phyloP scores from a whole-genome alignment of 345 rosid species.

The Eutrema yunnanense region DNA sequence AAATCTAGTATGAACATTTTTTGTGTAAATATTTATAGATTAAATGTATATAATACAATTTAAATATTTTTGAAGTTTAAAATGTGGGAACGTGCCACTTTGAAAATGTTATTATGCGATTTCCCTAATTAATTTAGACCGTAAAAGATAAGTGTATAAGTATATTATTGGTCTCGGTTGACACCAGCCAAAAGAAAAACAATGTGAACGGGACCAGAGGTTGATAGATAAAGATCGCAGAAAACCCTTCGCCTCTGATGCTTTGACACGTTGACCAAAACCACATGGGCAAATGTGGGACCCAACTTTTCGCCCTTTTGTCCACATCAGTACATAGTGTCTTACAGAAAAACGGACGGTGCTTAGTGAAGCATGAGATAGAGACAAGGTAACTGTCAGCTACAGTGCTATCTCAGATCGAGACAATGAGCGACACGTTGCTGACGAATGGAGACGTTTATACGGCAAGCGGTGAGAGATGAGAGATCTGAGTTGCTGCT shows the following conservation, averaged over 20 bases:
- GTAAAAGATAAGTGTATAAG: constrained; percentile 14
- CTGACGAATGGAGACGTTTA: constrained; percentile 10
- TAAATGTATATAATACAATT: too few species aligned
- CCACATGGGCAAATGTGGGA: constrained; percentile 14
- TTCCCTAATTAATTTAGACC: not conserved
- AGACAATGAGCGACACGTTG: constrained; percentile 22
- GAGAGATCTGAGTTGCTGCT: not conserved
- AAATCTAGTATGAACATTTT: too few species aligned
- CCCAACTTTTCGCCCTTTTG: not conserved
- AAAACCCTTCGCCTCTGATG: not conserved
- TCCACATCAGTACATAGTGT: constrained; percentile 2
- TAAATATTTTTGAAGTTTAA: too few species aligned
- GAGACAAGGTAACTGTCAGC: constrained; percentile 20
- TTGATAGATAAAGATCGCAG: not conserved
- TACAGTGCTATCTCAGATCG: constrained; percentile 1
- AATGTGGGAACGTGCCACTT: too few species aligned
- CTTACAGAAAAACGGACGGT: constrained; percentile 22
- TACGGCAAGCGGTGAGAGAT: not conserved
- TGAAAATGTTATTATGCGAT: too few species aligned
- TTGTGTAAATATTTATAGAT: too few species aligned
- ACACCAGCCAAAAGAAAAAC: constrained; percentile 6
- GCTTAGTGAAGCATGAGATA: constrained; percentile 13
- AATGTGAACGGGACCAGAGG: not conserved
- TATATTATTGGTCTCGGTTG: not conserved
- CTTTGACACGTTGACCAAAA: constrained; percentile 26